Percentiles rank a stretch among this genome's conserved stretches.
Conservation (phyloP, 2,329 filamentous ascomycete species). For the Cercospora sp. region DNA sequence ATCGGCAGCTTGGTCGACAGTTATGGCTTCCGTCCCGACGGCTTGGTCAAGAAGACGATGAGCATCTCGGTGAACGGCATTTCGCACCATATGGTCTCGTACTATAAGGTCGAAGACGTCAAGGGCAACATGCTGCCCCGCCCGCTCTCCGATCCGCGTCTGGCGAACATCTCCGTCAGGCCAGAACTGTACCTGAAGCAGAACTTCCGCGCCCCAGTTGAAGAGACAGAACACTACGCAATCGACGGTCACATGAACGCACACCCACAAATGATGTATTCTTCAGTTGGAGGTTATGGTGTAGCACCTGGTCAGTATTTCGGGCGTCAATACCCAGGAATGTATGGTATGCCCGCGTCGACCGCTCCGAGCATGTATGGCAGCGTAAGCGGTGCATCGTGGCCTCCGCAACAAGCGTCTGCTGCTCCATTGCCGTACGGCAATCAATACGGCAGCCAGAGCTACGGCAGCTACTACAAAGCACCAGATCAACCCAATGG, state of each 20-base stretch:
- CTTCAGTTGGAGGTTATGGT: constrained; percentile 34
- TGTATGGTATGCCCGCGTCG: constrained; percentile 35
- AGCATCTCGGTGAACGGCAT: constrained; percentile 73
- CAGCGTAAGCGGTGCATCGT: constrained; percentile 32
- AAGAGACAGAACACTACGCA: constrained; percentile 42
- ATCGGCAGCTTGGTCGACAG: constrained; percentile 87
- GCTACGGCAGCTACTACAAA: constrained; percentile 34
- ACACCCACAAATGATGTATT: constrained; percentile 40
- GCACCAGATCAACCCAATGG: constrained; percentile 28
- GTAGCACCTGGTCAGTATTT: constrained; percentile 38
- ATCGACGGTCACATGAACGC: constrained; percentile 39
- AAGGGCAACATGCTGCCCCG: constrained; percentile 58
- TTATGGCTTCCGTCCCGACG: constrained; percentile 80
- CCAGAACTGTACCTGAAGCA: constrained; percentile 43
- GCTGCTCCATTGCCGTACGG: constrained; percentile 30
- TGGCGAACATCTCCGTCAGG: constrained; percentile 38
- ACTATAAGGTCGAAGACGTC: constrained; percentile 83
- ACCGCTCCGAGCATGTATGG: constrained; percentile 33
- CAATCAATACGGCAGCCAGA: constrained; percentile 31
- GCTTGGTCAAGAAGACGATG: constrained; percentile 90
- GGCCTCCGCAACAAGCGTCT: constrained; percentile 31
- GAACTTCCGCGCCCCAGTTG: constrained; percentile 43
- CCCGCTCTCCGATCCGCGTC: constrained; percentile 57
- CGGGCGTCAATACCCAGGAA: constrained; percentile 33
- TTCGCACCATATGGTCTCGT: constrained; percentile 82